Conservation (phyloP, 1,284 basidiomycete genomes). For the Trametes polyzona region DNA sequence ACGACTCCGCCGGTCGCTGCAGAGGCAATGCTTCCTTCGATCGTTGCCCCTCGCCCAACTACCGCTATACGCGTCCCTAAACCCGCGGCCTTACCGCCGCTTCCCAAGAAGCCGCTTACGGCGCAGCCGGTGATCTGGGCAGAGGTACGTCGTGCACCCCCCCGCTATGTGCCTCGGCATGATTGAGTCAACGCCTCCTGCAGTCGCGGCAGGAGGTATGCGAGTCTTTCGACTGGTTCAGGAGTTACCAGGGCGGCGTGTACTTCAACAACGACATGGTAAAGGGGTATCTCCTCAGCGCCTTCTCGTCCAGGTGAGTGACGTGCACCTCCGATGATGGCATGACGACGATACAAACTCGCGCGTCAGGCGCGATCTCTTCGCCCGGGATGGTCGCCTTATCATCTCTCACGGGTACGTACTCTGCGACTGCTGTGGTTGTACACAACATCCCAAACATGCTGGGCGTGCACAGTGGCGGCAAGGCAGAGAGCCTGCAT, state of each 20-base stretch:
- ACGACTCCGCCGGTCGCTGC: too few relatives aligned
- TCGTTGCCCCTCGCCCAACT: background rate
- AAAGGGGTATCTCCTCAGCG: slow-evolving; percentile 75
- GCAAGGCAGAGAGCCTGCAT: slow-evolving; percentile 62
- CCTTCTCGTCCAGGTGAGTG: slow-evolving; percentile 62
- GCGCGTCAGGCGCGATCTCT: slow-evolving; percentile 75
- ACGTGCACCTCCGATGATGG: background rate
- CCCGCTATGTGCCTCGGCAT: background rate
- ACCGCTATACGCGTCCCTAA: background rate
- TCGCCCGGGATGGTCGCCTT: slow-evolving; percentile 61
- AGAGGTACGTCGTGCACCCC: slow-evolving; percentile 33
- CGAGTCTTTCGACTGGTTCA: slow-evolving; percentile 74
- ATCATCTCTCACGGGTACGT: slow-evolving; percentile 81
- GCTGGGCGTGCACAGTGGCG: slow-evolving; percentile 52
- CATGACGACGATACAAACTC: background rate
- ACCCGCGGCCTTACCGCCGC: background rate
- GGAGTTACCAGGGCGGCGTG: slow-evolving; percentile 77
- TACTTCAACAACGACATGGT: slow-evolving; percentile 65
- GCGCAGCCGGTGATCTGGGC: slow-evolving; percentile 40
- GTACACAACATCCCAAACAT: background rate
- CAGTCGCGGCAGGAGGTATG: slow-evolving; percentile 83
- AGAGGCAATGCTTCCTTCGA: slow-evolving; percentile 1
- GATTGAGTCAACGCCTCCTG: background rate
- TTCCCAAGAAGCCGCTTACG: slow-evolving; percentile 11
- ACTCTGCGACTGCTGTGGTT: background rate